Evolutionary conservation across 345 rosid genomes (phyloP), one percentile per base, ranked within the genome.

Genomic region (Eucalyptus urophylla): DNA sequence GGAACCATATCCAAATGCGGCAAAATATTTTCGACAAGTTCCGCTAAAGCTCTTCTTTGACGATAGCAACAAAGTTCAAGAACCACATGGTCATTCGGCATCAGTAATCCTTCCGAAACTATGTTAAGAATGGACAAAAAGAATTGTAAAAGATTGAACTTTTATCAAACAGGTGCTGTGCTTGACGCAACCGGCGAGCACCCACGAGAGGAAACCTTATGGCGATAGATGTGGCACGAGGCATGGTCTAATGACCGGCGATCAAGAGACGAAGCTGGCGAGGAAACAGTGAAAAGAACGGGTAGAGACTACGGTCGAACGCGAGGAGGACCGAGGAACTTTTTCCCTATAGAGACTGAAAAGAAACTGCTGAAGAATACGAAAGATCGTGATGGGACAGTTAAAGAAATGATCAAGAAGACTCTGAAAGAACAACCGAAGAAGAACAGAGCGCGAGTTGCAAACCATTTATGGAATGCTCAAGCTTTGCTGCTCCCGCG

Each of bases 381-480:
- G 21, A 33, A 69, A 33, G 12, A 31, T 17, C 13, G 44, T 0
- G 80, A 0, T 69, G 0, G 16, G 0, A 10, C 43, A 3, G 11
- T 69, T 17, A 16, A 33, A 67, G 10, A 31, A 33, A 5, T 69
- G 37, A 16, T n/a, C 43, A 67, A 67, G 6, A 67, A 67, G 43
- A 17, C 13, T 69, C 21, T 16, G 1, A 69, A 31, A 8, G 24
- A 31, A 69, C 4, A 31, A 3, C 6, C 29, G 29, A 16, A 69
- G 19, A 53, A 53, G 37, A 69, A 69, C 44, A 69, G 80, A 31
- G 22, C 80, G 13, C 24, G 6, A 31, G 80, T 69, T 69, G 24
- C 80, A 69, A 21, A 8, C 24, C 43, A 69, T 69, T 31, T 33
- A 33, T 33, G 37, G 21, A 69, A 31, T 31, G 44, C 80, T 16